Evolutionary conservation across 352 stramenopile species (phyloP), one percentile per base, ranked within the genome.

Genomic region (Blastocystis sp.): DNA sequence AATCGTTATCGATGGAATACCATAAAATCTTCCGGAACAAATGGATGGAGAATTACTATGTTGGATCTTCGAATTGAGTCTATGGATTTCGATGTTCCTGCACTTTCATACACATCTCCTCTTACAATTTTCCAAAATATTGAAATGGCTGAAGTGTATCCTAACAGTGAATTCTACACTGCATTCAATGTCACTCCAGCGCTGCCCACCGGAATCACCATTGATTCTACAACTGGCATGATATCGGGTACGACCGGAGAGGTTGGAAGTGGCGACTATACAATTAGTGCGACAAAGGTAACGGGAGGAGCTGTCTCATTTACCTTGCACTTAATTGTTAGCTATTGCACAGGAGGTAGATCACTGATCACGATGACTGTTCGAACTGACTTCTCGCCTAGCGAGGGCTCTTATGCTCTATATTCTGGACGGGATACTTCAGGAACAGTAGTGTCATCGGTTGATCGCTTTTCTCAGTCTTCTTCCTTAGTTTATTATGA

Each of bases 71-170:
- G 43, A 9, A 54, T 55, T n/a, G 39, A 77, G 0, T 55, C 20
- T 18, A 55, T 54, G 20, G 50, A 53, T 34, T 45, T n/a, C 50
- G 62, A 73, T 1, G 23, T 55, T n/a, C 66, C 66, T 53, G 29
- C 66, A 5, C 39, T 77, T 5, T 0, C 9, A 4, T 77, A 77
- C 26, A 5, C 66, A 7, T 0, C 8, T 43, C 37, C 45, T 15
- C 47, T 66, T 18, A 55, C 64, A 13, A 53, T 63, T 0, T 84
- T 53, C 53, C 47, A 37, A 0, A 84, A 84, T 45, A 45, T 84
- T 20, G 73, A 88, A 34, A 61, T 88, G n/a, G 66, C 77, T 11
- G 62, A 76, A 45, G 59, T 88, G 43, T 88, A 63, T 54, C 77
- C 77, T 5, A 61, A 23, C 1, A 55, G 26, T 13, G 41, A 61